Evolutionary conservation across 164 flowering plant species (phyloP).

Genomic region (Houttuynia cordata): DNA sequence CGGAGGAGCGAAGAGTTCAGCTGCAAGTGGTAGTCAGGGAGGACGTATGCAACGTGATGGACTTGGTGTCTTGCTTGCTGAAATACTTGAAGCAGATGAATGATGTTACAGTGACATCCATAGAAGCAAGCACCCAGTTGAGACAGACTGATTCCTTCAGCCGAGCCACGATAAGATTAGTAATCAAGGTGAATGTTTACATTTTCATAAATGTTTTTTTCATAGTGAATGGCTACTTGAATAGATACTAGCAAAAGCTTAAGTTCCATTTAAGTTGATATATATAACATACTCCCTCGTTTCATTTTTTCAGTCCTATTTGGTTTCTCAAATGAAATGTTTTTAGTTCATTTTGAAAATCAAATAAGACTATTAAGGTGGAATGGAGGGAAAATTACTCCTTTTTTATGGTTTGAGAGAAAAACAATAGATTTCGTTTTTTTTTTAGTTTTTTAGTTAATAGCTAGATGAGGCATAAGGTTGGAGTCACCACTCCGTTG

Average conservation of each 20-base stretch:
- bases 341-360: too few species aligned
- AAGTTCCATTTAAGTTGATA: too few species aligned
- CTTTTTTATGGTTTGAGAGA: too few species aligned
- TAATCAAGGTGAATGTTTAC: constrained; percentile 23
- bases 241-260: background rate
- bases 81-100: constrained; percentile 39
- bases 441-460: too few species aligned
- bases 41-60: constrained; percentile 18
- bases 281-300: too few species aligned
- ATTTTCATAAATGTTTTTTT: background rate
- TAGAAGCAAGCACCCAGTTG: constrained; percentile 29
- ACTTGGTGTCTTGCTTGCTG: constrained; percentile 29
- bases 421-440: too few species aligned
- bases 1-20: constrained; percentile 23
- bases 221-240: background rate
- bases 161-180: constrained; percentile 25
- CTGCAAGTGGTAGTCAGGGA: constrained; percentile 33
- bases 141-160: constrained; percentile 11
- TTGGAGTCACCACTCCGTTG: too few species aligned
- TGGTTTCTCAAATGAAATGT: too few species aligned
- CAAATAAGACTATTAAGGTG: too few species aligned
- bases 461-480: too few species aligned
- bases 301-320: too few species aligned
- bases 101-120: constrained; percentile 28
- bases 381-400: too few species aligned